Evolutionary conservation across 2,329 filamentous ascomycete genomes (phyloP), one percentile per base, ranked within the genome.

Genomic region (Cercospora sp.): DNA sequence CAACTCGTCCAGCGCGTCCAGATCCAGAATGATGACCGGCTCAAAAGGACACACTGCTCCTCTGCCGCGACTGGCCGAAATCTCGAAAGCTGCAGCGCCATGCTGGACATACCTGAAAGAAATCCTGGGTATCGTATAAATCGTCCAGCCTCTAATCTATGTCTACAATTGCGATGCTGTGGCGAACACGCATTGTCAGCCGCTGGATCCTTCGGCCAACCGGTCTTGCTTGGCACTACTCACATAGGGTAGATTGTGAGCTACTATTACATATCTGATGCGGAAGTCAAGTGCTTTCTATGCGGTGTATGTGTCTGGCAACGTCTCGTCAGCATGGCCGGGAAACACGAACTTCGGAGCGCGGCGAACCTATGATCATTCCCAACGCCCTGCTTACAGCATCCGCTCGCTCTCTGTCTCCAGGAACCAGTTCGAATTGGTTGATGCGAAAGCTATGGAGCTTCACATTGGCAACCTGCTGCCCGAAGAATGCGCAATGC

Each of bases 131-230:
- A 62, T 75, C 73, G 73, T 75, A 68, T 74, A 51, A 68, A 68
- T 75, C 75, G 75, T 76, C 60, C 74, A 69, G 69, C 68, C 70
- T 75, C 74, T 75, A 76, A 66, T 77, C 75, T 77, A 77, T 77
- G 74, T 76, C 74, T 76, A 76, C 71, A 73, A 66, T 67, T 71
- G 63, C 69, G 72, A 72, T 69, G 67, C 70, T 73, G 66, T 18
- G 13, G 30, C 26, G 53, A 28, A n/a, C 53, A 36, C 20, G n/a
- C 13, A 16, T 20, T 16, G 62, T 64, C 48, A 64, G 62, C 62
- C 4, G 36, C 12, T 7, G 28, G 5, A 58, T 23, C n/a, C 36
- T 62, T 28, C 40, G 8, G 23, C 36, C 23, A 20, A 31, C 26
- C 16, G 20, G 3, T 36, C 18, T 12, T 20, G 20, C 28, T 18